Evolutionary conservation across 2,329 filamentous ascomycete genomes (phyloP), one percentile per base, ranked within the genome.

Genomic region (Monilinia fructigena): DNA sequence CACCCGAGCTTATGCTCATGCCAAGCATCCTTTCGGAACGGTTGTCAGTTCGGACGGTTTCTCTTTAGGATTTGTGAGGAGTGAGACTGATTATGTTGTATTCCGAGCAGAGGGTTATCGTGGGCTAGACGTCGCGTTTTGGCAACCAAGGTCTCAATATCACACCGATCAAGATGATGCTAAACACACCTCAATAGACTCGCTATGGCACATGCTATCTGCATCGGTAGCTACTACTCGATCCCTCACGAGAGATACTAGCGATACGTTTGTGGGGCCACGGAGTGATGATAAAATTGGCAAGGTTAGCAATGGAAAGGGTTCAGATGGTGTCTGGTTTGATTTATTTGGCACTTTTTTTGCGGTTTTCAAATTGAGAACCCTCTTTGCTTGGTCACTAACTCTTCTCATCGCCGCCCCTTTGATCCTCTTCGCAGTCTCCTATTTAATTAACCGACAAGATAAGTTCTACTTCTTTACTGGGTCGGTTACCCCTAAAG

Each of bases 201-300:
- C 85, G 69, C 78, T 98, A 26, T 98, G 93, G 93, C 93, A 98
- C 77, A 98, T 99, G 95, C 82, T 99, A 48, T 96, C 92, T 48
- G 89, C 89, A 18, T 87, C 93, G 7, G 79, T 97, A 31, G 85
- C 88, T 8, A 95, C 93, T 0, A 86, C 91, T 28, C 83, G 89
- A 73, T 82, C 82, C 1, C 82, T 98, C 54, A 89, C 92, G 0
- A 85, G 86, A 18, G 86, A 92, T 71, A 86, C 84, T 0, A 88
- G 86, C 66, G 80, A 84, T 55, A 82, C 81, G 2, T 97, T 96
- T 73, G 84, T 85, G 61, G 86, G 88, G 6, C 78, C 81, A 20
- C 77, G 84, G 50, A 78, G 80, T 12, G 85, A 87, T 63, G 79
- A 82, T 8, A 81, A 83, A 66, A 80, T 82, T 61, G 85, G 83